These are phyloP conservation scores for Lagenidium giganteum DNA, from an alignment of 352 stramenopile genomes.

Conservation along the genomic window DNA sequence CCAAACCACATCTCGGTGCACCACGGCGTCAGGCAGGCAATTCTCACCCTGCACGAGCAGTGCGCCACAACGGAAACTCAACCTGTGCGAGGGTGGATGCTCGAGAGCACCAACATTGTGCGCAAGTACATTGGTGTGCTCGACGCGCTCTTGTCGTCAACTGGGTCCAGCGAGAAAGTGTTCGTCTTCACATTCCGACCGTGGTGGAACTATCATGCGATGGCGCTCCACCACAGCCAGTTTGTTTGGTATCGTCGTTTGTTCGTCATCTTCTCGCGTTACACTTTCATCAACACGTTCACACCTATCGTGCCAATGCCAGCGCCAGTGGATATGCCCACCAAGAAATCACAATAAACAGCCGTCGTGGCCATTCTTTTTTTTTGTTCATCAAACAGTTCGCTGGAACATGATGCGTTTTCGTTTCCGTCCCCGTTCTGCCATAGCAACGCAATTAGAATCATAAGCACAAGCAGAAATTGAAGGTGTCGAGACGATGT, in stretches of 20 bases:
- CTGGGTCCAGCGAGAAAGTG: constrained; percentile 18
- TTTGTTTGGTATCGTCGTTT: constrained; percentile 97
- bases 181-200: constrained; percentile 60
- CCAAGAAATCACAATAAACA: constrained; percentile 31
- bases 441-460: neutral
- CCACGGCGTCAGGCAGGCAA: constrained; percentile 41
- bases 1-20: constrained; percentile 89
- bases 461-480: constrained; percentile 3
- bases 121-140: constrained; percentile 88
- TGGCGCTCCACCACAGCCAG: constrained; percentile 91
- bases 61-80: constrained; percentile 12
- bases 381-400: neutral
- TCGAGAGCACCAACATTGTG: constrained; percentile 71
- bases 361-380: constrained; percentile 12
- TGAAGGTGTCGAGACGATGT: too few species aligned
- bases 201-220: constrained; percentile 85
- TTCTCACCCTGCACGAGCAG: constrained; percentile 35
- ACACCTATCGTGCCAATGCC: constrained; percentile 19
- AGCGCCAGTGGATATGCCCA: neutral
- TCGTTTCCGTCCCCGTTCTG: neutral
- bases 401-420: neutral
- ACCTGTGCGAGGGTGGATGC: constrained; percentile 41
- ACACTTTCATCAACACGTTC: constrained; percentile 94
- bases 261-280: constrained; percentile 94
- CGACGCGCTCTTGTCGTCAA: constrained; percentile 46